A percentile compares a stretch with the other conserved stretches of the same genome.
Evolutionary conservation across 1,139 yeast species (phyloP).

Genomic region (Nakaseomyces uthaithaninus): DNA sequence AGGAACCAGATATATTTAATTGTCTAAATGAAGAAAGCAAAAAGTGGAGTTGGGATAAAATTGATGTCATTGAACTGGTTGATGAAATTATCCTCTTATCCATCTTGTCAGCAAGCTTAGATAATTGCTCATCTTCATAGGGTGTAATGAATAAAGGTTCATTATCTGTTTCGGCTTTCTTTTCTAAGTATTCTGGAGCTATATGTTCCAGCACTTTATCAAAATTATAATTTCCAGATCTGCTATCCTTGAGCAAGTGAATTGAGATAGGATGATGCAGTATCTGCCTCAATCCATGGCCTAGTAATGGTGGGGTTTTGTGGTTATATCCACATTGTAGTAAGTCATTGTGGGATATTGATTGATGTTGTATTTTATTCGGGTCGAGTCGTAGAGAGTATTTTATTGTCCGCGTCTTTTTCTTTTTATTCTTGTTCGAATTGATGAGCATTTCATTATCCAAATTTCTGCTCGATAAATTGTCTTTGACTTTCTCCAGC

Average conservation of each 20-base stretch:
- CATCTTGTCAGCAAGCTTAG: constrained; percentile 39
- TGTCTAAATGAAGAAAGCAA: constrained; percentile 56
- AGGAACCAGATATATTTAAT: constrained; percentile 34
- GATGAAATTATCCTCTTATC: constrained; percentile 58
- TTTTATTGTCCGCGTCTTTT: no score
- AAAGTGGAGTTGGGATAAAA: constrained; percentile 65
- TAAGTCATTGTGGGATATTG: background rate
- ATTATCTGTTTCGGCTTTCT: constrained; percentile 9
- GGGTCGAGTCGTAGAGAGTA: background rate
- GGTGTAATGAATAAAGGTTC: constrained; percentile 53
- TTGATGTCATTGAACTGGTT: constrained; percentile 79
- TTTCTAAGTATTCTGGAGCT: constrained; percentile 23
- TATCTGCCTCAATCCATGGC: constrained; percentile 59
- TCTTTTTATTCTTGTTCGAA: no score
- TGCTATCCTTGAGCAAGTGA: constrained; percentile 67
- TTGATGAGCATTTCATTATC: no score
- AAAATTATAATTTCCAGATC: constrained; percentile 68
- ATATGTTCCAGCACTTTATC: constrained; percentile 53
- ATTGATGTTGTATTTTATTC: background rate
- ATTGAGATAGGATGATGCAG: constrained; percentile 71
- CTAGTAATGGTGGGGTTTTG: constrained; percentile 38
- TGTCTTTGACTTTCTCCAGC: no score
- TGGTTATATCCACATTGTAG: background rate
- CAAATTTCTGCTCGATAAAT: no score
- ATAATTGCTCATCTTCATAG: constrained; percentile 50